Evolutionary conservation across 139 green algal species (phyloP), one percentile per base, ranked within the genome.

Genomic region (Coccomyxa sp.): DNA sequence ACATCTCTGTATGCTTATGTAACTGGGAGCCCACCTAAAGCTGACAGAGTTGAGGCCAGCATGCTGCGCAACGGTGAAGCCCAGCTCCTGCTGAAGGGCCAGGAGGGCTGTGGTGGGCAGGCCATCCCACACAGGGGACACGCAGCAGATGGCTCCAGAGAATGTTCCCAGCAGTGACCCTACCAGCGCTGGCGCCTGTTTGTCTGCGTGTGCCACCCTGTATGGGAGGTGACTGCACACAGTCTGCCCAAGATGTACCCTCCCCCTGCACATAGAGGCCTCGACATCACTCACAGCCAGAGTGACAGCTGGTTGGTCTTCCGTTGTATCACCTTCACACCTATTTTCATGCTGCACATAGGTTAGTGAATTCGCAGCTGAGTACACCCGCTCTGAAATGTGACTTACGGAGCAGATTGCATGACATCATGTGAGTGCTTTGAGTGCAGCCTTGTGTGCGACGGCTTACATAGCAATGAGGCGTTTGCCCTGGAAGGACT

Each of bases 11-110:
- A 33, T 37, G 7, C 10, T 55, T n/a, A 50, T 27, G n/a, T n/a
- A n/a, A 54, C 44, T 44, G 4, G 27, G 35, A 33, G 39, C 78
- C 34, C 55, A 84, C 84, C 92, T 89, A 82, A 95, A 95, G 14
- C 88, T 81, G 6, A 81, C 82, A 24, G 91, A 91, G 80, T 95
- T 95, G 36, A 95, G 81, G 5, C 91, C 91, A 8, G 87, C 92
- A 22, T 81, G 70, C 55, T 95, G 91, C 34, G 68, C 74, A 38
- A 92, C 71, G 33, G 58, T 58, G 34, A 78, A 44, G n/a, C 44
- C 55, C 38, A 95, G 70, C 68, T 85, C 79, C 50, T 64, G 70
- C 85, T 93, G 87, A 71, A 92, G 79, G 37, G 68, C 70, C 8
- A 41, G 33, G 68, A 92, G 82, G 76, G 80, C 73, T 18, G 68